Base-by-base conservation (phyloP, 257 asterid species). In the Solanum sparsipilum region DNA sequence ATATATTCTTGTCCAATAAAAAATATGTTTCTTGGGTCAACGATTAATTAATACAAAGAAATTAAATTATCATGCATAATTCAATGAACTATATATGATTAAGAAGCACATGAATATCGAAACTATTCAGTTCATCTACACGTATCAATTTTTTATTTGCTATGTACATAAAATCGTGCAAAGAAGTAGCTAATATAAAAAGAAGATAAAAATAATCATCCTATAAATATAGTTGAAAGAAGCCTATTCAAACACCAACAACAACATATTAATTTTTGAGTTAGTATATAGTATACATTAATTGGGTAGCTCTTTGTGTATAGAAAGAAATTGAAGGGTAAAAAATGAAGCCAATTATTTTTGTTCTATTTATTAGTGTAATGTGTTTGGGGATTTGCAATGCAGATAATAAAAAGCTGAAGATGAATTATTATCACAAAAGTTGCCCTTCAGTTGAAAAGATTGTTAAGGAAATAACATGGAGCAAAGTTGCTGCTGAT, bases 361-460 rank as follows among this genome's bases (percentile, higher is more conserved):
- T 25, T 90, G 21, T 60, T 82, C 58, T 82, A 34, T 7, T 46
- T 48, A 16, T 79, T 4, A 27, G 12, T 46, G 34, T 90, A 36
- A 87, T 81, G 82, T 73, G 88, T 60, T 73, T 90, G 11, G 87
- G 76, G n/a, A 63, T 74, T 39, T 89, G 88, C 6, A 86, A 85
- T 36, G 94, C 91, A 9, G 90, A 86, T 21, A 90, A 72, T 18
- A 9, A 73, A 34, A 73, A 85, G 35, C 82, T 93, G 83, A 84
- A 87, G 89, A 91, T 87, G 89, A 83, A 89, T 23, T 92, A 86
- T 46, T 92, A 93, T 70, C 85, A 85, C 48, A 84, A 29, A 20
- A 90, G 90, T 58, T 90, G 93, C 25, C 90, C 93, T 23, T 44
- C 83, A 39, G 93, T 93, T 21, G 93, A 93, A 90, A 81, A 71